Base-by-base conservation (phyloP, 2,329 filamentous ascomycete species). In the Pseudogymnoascus sp. region DNA sequence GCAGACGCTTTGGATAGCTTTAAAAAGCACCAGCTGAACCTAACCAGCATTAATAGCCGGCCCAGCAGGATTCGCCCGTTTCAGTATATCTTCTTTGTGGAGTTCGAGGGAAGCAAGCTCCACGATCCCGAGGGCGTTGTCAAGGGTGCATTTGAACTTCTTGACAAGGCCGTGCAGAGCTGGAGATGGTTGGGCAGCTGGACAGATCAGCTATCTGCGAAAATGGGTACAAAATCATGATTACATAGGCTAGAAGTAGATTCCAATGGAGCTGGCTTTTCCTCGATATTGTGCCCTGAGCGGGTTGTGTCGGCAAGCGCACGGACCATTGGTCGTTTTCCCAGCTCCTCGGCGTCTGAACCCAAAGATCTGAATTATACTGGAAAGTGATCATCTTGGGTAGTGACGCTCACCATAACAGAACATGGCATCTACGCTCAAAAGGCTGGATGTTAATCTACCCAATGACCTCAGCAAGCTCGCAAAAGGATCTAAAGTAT, bases 1-100 rank as follows among this genome's bases (percentile, higher is more conserved):
- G 92, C 92, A 2, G 85, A 90, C 69, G 89, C 88, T 31, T 79
- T 97, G 64, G 83, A 87, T 61, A 90, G 91, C 63, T 97, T 97
- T 77, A 86, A 87, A 67, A 79, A 78, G 7, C 82, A 84, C 68
- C 82, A 82, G 4, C 80, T 97, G 64, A 96, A 97, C 73, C 78
- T 97, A 68, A 97, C 93, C 31, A 93, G 88, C 74, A 96, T 97
- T 75, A 93, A 92, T 73, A 92, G 90, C 68, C 78, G 93, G 67
- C 93, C 93, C 4, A 92, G 90, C 70, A 83, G 89, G 63, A 79
- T 83, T 40, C 78, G 79, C 68, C 85, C 89, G 19, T 97, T 96
- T 84, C 87, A 96, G 74, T 97, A 97, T 77, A 84, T 97, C 38
- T 97, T 97, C 78, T 93, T 97, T 73, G 87, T 97, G 31, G 93